These are phyloP conservation scores for Triticum monococcum DNA, from an alignment of 176 grass and related monocot species.

Conservation along the genomic window DNA sequence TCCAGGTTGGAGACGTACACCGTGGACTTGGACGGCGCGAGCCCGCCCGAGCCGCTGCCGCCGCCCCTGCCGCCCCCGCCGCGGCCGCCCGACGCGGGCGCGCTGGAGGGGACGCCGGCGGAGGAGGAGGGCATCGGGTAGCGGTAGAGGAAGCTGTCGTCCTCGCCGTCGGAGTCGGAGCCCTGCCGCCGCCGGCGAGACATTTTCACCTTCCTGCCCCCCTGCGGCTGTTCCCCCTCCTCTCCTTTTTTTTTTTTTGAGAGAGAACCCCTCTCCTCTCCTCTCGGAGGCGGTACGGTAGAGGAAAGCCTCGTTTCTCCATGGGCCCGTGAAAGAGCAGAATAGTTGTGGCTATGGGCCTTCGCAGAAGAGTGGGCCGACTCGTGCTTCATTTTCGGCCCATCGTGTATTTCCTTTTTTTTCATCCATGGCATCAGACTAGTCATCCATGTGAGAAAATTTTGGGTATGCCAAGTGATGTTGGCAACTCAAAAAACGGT, in stretches of 20 bases:
- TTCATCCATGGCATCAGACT: too few relatives aligned
- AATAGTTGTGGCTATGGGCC: background rate
- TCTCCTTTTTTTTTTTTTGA: background rate
- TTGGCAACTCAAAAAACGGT: too few relatives aligned
- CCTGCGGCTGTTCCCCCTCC: background rate
- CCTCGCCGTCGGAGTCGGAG: slow-evolving; percentile 59
- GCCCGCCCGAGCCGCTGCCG: slow-evolving; percentile 61
- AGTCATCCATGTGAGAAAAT: too few relatives aligned
- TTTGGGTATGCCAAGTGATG: too few relatives aligned
- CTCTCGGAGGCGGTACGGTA: too few relatives aligned
- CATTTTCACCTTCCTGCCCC: slow-evolving; percentile 28
- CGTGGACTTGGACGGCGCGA: slow-evolving; percentile 94
- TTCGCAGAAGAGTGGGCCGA: background rate
- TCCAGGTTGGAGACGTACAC: slow-evolving; percentile 91
- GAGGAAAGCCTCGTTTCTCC: too few relatives aligned
- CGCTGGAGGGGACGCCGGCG: background rate
- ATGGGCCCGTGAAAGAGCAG: too few relatives aligned
- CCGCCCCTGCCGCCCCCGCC: slow-evolving; percentile 8
- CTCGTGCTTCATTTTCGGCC: background rate
- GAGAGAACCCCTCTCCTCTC: background rate
- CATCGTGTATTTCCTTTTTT: background rate
- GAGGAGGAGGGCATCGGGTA: slow-evolving; percentile 56
- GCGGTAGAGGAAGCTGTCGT: slow-evolving; percentile 86
- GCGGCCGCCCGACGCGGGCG: background rate
- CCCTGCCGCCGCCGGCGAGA: slow-evolving; percentile 50